These are phyloP conservation scores for Termitomyces sp. DNA, from an alignment of 768 basidiomycete genomes.

Conservation along the genomic window DNA sequence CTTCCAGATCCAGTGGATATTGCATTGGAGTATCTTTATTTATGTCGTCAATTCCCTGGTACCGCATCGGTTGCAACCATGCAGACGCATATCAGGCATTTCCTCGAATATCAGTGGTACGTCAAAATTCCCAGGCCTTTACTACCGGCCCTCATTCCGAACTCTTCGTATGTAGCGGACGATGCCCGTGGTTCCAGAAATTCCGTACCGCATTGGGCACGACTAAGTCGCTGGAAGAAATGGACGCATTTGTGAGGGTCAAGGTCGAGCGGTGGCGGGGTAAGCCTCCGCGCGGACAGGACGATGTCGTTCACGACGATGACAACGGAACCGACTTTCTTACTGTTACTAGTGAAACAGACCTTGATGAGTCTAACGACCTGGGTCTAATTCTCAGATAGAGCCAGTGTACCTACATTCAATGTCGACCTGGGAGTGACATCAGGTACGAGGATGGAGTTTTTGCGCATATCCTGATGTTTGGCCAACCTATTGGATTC, in stretches of 20 bases:
- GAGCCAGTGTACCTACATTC: not conserved
- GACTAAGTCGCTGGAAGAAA: conserved; percentile 39
- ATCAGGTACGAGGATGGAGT: not conserved
- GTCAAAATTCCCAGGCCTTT: conserved; percentile 16
- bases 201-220: conserved; percentile 42
- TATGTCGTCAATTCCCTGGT: conserved; percentile 48
- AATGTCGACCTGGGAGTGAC: not conserved
- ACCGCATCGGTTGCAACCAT: conserved; percentile 44
- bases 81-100: conserved; percentile 62
- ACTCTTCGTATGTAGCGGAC: conserved; percentile 25
- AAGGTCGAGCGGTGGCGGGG: conserved; percentile 50
- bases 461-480: not conserved
- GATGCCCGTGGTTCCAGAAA: conserved; percentile 51
- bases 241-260: conserved; percentile 36
- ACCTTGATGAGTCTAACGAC: conserved; percentile 2
- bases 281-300: conserved; percentile 20
- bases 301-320: conserved; percentile 13
- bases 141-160: conserved; percentile 6
- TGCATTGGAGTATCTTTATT: conserved; percentile 62
- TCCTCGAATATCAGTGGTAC: conserved; percentile 66
- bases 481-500: conserved; percentile 3
- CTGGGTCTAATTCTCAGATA: conserved; percentile 8
- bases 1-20: conserved; percentile 62
- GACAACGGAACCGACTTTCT: conserved; percentile 7
- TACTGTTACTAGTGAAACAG: conserved; percentile 8